Percentiles rank a stretch among this genome's conserved stretches.
These are phyloP conservation scores for Corymbia maculata DNA, from an alignment of 345 rosid genomes.

Conservation along the genomic window DNA sequence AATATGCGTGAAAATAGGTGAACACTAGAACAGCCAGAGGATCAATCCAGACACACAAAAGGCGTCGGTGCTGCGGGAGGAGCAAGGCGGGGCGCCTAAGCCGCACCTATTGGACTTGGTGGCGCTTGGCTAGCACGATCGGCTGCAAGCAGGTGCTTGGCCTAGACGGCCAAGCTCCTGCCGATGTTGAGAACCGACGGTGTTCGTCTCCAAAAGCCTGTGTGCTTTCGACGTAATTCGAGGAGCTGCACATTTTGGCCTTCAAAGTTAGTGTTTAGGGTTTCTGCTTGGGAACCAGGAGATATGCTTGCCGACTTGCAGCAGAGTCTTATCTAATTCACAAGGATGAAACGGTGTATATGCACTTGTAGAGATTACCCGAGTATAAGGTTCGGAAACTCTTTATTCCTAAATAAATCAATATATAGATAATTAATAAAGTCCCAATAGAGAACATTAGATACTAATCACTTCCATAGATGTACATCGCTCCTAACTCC, in stretches of 20 bases:
- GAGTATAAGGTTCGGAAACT: fast-evolving
- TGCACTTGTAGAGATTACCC: neutral
- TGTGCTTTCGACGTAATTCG: neutral
- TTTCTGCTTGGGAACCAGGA: neutral
- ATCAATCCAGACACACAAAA: neutral
- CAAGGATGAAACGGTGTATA: neutral
- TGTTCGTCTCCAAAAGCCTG: neutral
- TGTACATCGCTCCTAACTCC: neutral
- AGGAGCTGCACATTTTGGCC: neutral
- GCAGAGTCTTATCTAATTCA: neutral
- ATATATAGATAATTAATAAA: neutral
- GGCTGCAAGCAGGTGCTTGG: neutral
- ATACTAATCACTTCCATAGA: neutral
- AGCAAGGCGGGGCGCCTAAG: neutral
- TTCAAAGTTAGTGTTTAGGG: neutral
- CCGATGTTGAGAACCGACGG: neutral
- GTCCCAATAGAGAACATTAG: neutral
- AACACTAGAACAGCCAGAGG: neutral
- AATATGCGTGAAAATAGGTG: neutral
- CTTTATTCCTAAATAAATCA: neutral
- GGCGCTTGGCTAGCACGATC: neutral
- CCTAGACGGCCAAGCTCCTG: neutral
- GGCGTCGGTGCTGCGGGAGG: neutral
- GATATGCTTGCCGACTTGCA: neutral
- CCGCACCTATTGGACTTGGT: neutral